phyloP scores from a whole-genome alignment of 1,284 basidiomycete species.

The Ustilago hordei region DNA sequence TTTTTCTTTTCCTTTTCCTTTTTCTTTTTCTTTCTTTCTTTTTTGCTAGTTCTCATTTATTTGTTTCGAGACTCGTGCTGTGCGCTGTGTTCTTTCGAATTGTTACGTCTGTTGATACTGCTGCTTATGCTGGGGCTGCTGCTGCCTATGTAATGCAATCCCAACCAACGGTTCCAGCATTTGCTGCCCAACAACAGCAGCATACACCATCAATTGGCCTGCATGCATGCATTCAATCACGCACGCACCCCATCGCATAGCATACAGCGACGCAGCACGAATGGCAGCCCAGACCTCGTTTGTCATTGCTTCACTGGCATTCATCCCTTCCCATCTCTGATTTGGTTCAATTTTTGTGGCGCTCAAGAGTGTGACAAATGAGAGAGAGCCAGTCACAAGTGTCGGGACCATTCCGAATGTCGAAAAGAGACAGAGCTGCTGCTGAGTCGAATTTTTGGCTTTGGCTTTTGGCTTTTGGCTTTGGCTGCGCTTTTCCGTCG shows the following conservation, averaged over 20 bases:
- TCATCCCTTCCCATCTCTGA: background rate
- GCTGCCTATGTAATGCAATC: background rate
- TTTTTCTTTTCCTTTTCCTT: background rate
- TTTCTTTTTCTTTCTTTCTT: background rate
- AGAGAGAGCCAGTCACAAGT: background rate
- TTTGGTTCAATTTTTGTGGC: background rate
- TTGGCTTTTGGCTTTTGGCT: background rate
- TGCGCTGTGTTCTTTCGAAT: slow-evolving; percentile 8
- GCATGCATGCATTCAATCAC: background rate
- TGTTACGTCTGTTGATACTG: background rate
- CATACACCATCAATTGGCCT: background rate
- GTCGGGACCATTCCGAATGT: background rate
- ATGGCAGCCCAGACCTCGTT: slow-evolving; percentile 6
- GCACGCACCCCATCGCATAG: background rate
- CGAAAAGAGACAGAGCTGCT: background rate
- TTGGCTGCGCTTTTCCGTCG: background rate
- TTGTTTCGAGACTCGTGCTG: slow-evolving; percentile 1
- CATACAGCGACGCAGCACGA: slow-evolving; percentile 1
- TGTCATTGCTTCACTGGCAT: background rate
- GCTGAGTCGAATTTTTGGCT: background rate
- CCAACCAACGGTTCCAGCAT: background rate
- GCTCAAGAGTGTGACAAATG: background rate
- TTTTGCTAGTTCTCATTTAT: background rate
- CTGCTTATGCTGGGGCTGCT: background rate
- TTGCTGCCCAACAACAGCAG: background rate